phyloP scores from a whole-genome alignment of 2,329 filamentous ascomycete genomes.

The Sporothrix protearum region DNA sequence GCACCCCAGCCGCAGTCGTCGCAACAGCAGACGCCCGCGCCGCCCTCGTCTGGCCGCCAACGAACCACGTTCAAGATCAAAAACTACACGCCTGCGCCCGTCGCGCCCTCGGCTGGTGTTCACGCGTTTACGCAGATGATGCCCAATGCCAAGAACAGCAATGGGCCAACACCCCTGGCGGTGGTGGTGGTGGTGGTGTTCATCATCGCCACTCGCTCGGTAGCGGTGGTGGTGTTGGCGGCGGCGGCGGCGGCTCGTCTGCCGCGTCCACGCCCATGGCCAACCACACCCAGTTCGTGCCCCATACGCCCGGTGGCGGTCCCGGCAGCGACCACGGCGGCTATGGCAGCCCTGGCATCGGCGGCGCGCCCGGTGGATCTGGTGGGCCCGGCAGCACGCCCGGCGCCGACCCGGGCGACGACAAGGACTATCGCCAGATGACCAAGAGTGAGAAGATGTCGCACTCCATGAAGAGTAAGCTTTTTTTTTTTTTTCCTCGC shows the following conservation, averaged over 20 bases:
- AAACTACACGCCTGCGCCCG: conserved; percentile 32
- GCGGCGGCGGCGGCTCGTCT: neutral
- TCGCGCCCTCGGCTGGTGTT: conserved; percentile 24
- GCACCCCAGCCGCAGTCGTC: neutral
- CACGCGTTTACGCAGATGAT: conserved; percentile 29
- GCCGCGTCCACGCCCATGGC: neutral
- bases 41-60: conserved; percentile 25
- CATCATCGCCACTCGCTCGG: neutral
- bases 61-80: conserved; percentile 38
- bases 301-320: conserved; percentile 2
- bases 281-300: conserved; percentile 27
- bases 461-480: conserved; percentile 61
- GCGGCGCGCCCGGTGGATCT: neutral
- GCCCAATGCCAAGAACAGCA: conserved; percentile 17
- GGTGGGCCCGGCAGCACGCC: neutral
- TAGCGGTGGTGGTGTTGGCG: neutral
- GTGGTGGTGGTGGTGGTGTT: neutral
- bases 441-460: conserved; percentile 65
- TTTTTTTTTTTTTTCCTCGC: neutral
- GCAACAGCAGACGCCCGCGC: conserved; percentile 14
- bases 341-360: neutral
- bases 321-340: neutral
- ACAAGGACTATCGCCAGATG: conserved; percentile 59
- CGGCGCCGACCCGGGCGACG: conserved; percentile 28
- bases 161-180: neutral